Conservation (phyloP, 2,329 filamentous ascomycete genomes). For the Phialophora expanda region DNA sequence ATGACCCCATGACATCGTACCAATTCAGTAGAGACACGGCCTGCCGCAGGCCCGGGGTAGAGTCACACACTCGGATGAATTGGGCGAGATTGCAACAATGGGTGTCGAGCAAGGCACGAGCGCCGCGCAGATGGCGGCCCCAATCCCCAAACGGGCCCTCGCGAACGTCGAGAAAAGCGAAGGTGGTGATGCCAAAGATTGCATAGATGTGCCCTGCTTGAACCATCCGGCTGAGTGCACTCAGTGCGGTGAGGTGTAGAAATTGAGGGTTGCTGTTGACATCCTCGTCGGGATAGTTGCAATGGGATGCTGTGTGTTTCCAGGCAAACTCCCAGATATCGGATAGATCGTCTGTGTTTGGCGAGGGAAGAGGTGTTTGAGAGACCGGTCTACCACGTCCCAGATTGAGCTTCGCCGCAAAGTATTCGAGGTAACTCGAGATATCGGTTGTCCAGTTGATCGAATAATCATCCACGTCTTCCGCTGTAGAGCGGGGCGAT, state of each 20-base stretch:
- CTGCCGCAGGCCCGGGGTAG: background rate
- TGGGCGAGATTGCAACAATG: constrained; percentile 7
- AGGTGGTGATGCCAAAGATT: constrained; percentile 52
- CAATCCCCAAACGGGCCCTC: constrained; percentile 49
- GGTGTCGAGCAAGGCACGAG: constrained; percentile 13
- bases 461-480: background rate
- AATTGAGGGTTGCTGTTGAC: background rate
- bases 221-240: constrained; percentile 48
- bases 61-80: background rate
- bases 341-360: background rate
- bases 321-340: background rate
- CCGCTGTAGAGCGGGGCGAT: background rate
- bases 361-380: background rate
- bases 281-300: background rate
- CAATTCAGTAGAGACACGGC: background rate
- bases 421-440: background rate
- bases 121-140: constrained; percentile 21
- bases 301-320: background rate
- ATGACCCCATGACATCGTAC: background rate
- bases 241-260: constrained; percentile 39
- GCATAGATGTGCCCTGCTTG: constrained; percentile 51
- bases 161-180: constrained; percentile 54
- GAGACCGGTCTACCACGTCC: background rate
- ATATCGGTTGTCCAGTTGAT: background rate
- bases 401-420: background rate